These are phyloP conservation scores for Penicillium psychrosexuale DNA, from an alignment of 2,329 filamentous ascomycete species.

Conservation along the genomic window DNA sequence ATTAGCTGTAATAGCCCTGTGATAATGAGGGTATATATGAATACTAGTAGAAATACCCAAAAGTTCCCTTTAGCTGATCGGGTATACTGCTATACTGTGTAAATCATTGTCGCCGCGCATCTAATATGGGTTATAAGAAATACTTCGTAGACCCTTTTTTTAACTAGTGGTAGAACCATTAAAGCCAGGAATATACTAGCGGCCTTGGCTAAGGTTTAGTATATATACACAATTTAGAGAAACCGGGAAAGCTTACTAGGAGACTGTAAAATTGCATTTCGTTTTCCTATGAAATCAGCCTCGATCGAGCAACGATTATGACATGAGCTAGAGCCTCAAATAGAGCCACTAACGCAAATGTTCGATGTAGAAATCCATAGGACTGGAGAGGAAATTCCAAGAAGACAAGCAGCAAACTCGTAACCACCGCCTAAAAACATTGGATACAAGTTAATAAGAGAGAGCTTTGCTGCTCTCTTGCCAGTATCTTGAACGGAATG, in stretches of 20 bases:
- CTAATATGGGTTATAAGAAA: constrained; percentile 13
- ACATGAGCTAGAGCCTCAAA: constrained; percentile 15
- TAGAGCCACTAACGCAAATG: constrained; percentile 9
- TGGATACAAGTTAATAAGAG: constrained; percentile 15
- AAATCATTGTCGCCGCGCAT: constrained; percentile 11
- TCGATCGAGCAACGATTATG: constrained; percentile 5
- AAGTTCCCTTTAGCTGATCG: background rate
- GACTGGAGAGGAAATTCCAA: constrained; percentile 14
- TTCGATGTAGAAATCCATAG: constrained; percentile 14
- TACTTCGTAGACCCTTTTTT: constrained; percentile 18
- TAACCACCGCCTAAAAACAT: constrained; percentile 15
- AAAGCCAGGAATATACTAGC: constrained; percentile 14
- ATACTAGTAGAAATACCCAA: constrained; percentile 5
- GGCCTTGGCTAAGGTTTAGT: constrained; percentile 1
- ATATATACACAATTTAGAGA: background rate
- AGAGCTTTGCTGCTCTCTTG: constrained; percentile 11
- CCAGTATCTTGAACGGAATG: constrained; percentile 7
- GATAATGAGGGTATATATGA: background rate
- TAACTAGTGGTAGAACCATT: constrained; percentile 12
- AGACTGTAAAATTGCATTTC: constrained; percentile 14
- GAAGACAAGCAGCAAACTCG: constrained; percentile 14
- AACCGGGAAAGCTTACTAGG: constrained; percentile 5
- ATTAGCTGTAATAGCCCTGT: background rate
- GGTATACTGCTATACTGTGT: constrained; percentile 13
- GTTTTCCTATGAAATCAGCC: constrained; percentile 4